A percentile compares a stretch with the other conserved stretches of the same genome.
Evolutionary conservation across 768 basidiomycete species (phyloP).

Genomic region (Russula griseocarnosa): DNA sequence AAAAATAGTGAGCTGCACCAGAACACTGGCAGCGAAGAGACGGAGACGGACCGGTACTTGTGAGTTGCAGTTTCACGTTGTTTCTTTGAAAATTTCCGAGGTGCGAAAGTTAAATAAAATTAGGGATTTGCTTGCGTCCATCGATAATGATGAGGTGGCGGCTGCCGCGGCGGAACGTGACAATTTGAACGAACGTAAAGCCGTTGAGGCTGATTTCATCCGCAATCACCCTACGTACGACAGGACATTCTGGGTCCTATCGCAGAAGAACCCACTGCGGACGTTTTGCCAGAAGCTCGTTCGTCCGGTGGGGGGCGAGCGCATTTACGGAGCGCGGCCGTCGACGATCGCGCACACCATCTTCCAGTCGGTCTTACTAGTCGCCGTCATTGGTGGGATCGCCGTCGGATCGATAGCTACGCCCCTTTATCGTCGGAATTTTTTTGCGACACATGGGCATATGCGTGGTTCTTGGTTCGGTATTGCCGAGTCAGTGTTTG

Average conservation of each 20-base stretch:
- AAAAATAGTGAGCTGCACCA: slow-evolving; percentile 34
- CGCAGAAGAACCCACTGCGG: slow-evolving; percentile 71
- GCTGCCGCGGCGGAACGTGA: slow-evolving; percentile 56
- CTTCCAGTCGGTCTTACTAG: slow-evolving; percentile 70
- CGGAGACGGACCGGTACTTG: slow-evolving; percentile 71
- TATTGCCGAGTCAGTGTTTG: slow-evolving; percentile 69
- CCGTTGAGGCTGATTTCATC: slow-evolving; percentile 83
- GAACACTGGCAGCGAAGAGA: slow-evolving; percentile 50
- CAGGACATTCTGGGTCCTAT: slow-evolving; percentile 86
- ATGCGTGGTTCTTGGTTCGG: slow-evolving; percentile 84
- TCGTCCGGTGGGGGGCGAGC: slow-evolving; percentile 76
- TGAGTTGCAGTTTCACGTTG: slow-evolving; percentile 37
- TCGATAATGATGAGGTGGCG: slow-evolving; percentile 58
- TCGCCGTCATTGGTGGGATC: slow-evolving; percentile 76
- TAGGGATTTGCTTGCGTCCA: slow-evolving; percentile 66
- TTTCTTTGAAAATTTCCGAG: background rate
- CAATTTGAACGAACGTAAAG: slow-evolving; percentile 61
- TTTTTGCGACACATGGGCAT: slow-evolving; percentile 55
- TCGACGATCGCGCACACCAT: slow-evolving; percentile 61
- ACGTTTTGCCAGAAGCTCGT: slow-evolving; percentile 78
- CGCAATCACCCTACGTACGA: slow-evolving; percentile 85
- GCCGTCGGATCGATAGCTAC: slow-evolving; percentile 80
- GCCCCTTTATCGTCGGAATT: slow-evolving; percentile 75
- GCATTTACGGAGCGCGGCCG: slow-evolving; percentile 76
- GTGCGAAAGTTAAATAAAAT: background rate